Evolutionary conservation across 1,284 basidiomycete genomes (phyloP), one percentile per base, ranked within the genome.

Genomic region (Irpex sp.): DNA sequence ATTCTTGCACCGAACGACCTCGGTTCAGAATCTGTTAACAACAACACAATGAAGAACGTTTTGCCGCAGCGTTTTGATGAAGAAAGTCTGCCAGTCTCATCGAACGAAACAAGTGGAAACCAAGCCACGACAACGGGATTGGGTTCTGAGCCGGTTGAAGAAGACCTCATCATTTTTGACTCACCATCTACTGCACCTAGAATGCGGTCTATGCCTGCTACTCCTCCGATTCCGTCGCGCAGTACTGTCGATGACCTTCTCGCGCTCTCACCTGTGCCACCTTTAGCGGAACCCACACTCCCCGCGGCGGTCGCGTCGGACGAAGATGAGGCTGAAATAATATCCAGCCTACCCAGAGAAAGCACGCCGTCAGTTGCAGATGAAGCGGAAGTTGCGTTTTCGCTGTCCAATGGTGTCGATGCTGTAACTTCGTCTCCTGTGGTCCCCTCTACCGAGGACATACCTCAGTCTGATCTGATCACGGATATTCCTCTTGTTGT

Each of bases 111-210:
- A 40, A n/a, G 60, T 52, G 19, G 60, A 58, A 36, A 59, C 64
- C 11, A 66, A 13, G 7, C 21, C 9, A 7, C 31, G n/a, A 56
- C 34, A 9, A 11, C 4, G 8, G 31, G 6, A 34, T 6, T 15
- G 6, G 6, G 5, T 17, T 36, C 54, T 56, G 54, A 31, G n/a
- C 49, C 69, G 9, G 67, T 40, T 15, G 62, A 63, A 21, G 62
- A 70, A 40, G 77, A 78, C 65, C 74, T 79, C 49, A 81, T 83
- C 47, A 77, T 75, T 49, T 79, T 81, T 61, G 79, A 81, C 68
- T 78, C 78, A 60, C 71, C 70, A 36, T 60, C 59, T 37, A 48
- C 67, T 51, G 61, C 64, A 5, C 64, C 47, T 55, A 58, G 59
- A 60, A 56, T 38, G 8, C 55, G 54, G 9, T 47, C 54, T 13